phyloP scores from a whole-genome alignment of 2,329 filamentous ascomycete genomes.

The Parastagonospora avenae region DNA sequence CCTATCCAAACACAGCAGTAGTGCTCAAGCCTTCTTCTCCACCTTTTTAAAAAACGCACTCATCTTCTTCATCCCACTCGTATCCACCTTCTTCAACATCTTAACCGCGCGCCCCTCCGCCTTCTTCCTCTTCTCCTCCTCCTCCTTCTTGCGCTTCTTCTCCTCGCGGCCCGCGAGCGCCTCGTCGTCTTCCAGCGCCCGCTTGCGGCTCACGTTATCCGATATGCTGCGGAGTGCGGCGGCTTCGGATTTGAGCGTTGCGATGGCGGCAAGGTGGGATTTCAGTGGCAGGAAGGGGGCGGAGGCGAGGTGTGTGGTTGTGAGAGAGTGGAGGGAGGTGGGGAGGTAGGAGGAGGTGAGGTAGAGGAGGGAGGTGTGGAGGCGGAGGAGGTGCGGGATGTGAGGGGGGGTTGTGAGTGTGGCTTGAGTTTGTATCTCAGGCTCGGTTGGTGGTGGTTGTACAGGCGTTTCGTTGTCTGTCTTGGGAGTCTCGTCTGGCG shows the following conservation, averaged over 20 bases:
- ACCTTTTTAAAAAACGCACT: slow-evolving; percentile 88
- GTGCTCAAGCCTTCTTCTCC: slow-evolving; percentile 32
- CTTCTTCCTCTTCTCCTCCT: slow-evolving; percentile 87
- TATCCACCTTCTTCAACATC: slow-evolving; percentile 87
- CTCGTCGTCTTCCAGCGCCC: slow-evolving; percentile 66
- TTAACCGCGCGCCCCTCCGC: slow-evolving; percentile 76
- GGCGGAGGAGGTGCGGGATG: slow-evolving; percentile 64
- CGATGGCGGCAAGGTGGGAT: slow-evolving; percentile 69
- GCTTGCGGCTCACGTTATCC: slow-evolving; percentile 72
- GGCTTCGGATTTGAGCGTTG: slow-evolving; percentile 72
- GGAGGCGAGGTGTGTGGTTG: slow-evolving; percentile 44
- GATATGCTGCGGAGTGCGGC: slow-evolving; percentile 68
- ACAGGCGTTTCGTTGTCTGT: no score
- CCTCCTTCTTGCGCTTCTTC: slow-evolving; percentile 84
- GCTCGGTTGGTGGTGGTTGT: no score
- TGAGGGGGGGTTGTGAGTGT: slow-evolving; percentile 44
- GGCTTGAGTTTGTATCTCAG: slow-evolving; percentile 7
- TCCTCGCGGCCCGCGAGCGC: slow-evolving; percentile 67
- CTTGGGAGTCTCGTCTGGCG: slow-evolving; percentile 8
- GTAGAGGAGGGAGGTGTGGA: slow-evolving; percentile 69
- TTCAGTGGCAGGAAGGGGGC: slow-evolving; percentile 74
- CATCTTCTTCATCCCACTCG: slow-evolving; percentile 94
- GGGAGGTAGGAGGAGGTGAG: slow-evolving; percentile 66
- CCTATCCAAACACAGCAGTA: not conserved
- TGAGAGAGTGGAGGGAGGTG: slow-evolving; percentile 48